These are phyloP conservation scores for Mycogone perniciosa DNA, from an alignment of 2,329 filamentous ascomycete species.

Conservation along the genomic window DNA sequence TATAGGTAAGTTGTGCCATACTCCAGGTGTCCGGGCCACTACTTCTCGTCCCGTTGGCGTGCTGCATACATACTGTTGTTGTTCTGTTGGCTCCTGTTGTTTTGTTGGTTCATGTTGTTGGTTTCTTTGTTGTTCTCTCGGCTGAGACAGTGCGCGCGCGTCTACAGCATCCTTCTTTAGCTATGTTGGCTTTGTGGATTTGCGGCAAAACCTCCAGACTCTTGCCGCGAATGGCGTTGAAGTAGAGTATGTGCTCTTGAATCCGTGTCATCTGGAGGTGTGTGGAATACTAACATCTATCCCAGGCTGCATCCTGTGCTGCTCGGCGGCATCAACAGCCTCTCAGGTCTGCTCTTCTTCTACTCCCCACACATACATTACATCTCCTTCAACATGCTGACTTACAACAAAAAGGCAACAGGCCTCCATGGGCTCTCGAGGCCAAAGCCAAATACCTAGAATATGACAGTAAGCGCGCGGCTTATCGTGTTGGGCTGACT, in stretches of 20 bases:
- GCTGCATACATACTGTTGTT: background rate
- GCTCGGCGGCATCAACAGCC: constrained; percentile 59
- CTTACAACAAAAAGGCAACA: constrained; percentile 49
- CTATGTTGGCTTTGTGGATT: constrained; percentile 50
- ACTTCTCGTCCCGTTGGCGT: background rate
- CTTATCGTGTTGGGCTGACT: constrained; percentile 31
- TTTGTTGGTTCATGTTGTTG: background rate
- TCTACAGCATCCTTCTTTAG: constrained; percentile 57
- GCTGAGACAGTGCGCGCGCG: too few relatives aligned
- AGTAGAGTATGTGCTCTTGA: constrained; percentile 50
- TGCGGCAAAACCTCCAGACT: constrained; percentile 48
- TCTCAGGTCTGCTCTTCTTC: constrained; percentile 39
- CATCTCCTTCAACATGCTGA: background rate
- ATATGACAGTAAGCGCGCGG: constrained; percentile 35
- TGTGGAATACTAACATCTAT: background rate
- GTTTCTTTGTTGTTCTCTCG: background rate
- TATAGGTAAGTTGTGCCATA: constrained; percentile 42
- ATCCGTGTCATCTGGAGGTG: background rate
- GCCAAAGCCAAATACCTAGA: constrained; percentile 57
- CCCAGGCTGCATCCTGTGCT: constrained; percentile 64
- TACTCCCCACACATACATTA: background rate
- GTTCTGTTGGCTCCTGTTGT: background rate
- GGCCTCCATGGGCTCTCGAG: constrained; percentile 65
- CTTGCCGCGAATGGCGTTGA: constrained; percentile 54
- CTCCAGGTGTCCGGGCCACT: background rate